Conservation (phyloP, 2,329 filamentous ascomycete genomes). For the Apiospora koreana region DNA sequence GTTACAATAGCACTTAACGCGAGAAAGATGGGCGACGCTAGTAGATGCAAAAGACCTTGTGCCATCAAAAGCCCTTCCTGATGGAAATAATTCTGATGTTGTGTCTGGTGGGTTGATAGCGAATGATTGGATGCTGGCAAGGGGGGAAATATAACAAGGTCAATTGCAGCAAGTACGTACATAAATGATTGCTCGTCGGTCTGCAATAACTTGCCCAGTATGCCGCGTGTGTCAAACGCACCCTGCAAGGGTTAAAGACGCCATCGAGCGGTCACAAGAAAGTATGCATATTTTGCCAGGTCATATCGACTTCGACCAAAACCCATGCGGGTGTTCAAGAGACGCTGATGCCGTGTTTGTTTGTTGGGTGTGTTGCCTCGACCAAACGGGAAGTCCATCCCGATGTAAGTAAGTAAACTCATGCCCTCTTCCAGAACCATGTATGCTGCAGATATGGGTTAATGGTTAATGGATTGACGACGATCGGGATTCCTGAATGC, state of each 20-base stretch:
- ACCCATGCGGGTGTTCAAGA: background rate
- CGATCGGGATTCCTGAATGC: background rate
- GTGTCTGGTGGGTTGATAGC: background rate
- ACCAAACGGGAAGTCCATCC: background rate
- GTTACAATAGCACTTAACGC: background rate
- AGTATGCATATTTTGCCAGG: background rate
- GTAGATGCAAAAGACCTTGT: background rate
- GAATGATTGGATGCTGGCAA: background rate
- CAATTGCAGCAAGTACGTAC: background rate
- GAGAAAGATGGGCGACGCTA: background rate
- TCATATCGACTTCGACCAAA: background rate
- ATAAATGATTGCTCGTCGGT: background rate
- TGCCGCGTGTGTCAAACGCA: background rate
- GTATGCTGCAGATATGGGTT: background rate
- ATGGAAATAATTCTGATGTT: background rate
- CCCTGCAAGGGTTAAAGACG: background rate
- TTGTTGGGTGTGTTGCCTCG: background rate
- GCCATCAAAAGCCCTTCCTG: background rate
- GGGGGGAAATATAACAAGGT: background rate
- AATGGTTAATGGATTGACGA: background rate
- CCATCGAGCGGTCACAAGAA: background rate
- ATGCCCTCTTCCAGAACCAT: background rate
- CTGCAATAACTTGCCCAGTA: background rate
- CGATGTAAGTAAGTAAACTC: background rate
- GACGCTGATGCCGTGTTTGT: background rate